Base-by-base conservation (phyloP, 2,329 filamentous ascomycete species). In the Arachnopeziza araneosa region DNA sequence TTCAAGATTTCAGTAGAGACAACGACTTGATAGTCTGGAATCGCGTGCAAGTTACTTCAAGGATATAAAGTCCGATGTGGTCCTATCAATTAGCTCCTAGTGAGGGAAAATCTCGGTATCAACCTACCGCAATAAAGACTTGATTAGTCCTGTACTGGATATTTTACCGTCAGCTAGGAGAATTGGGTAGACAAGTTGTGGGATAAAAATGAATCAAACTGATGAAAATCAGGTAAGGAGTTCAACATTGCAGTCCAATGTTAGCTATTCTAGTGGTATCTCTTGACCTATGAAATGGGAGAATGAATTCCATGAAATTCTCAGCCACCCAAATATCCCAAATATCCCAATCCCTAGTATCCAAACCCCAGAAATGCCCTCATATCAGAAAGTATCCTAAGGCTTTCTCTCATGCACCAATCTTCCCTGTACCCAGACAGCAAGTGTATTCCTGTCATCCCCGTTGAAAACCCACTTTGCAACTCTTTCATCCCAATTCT, bases 391-490 rank as follows among this genome's bases (percentile, higher is more conserved):
- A 44, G 17, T 19, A 44, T 4, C 12, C 36, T 44, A 44, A 44
- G 3, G 36, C 36, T 44, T 44, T 12, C 77, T 74, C 72, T 80
- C 74, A 76, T 96, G 91, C 54, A 97, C 95, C 73, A 96, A 74
- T 64, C 85, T 77, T 2, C 95, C 95, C 71, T 82, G 86, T 1
- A 98, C 92, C 93, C 93, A 99, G 5, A 99, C 95, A 67, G 82
- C 86, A 68, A 81, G 82, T 2, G 92, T 93, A 74, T 98, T 98
- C 67, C 93, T 80, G 75, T 98, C 95, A 77, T 98, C 93, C 0
- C 95, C 95, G 66, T 85, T 89, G 76, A 90, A 99, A 63, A 98
- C 79, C 95, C 95, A 99, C 79, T 99, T 99, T 56, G 91, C 90
- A 12, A 98, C 77, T 70, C 80, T 84, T 69, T 98, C 91, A 49